Evolutionary conservation across 129 eudicot genomes (phyloP), one percentile per base, ranked within the genome.

Genomic region (Oenanthe sinensis): DNA sequence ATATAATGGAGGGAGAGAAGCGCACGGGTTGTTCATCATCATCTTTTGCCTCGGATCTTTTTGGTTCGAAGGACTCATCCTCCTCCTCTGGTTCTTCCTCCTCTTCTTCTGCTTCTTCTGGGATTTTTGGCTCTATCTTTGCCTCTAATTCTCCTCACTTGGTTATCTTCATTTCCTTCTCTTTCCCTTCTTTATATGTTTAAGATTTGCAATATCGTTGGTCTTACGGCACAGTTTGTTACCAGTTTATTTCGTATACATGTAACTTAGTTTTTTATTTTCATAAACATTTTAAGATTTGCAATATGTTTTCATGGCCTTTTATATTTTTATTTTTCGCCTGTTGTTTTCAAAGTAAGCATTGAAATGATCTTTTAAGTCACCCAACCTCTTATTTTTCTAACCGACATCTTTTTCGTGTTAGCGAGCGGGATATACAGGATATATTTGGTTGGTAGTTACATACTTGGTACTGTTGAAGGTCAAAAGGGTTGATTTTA

Each of bases 1-100:
- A 70, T 13, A 39, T 16, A 70, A n/a, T 71, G 77, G 77, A 74
- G 43, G 77, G 77, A 74, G 58, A 46, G 6, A 74, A 74, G 77
- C 77, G 24, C 58, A 33, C 12, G 50, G 52, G 11, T 43, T 50
- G n/a, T 17, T 50, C 58, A 9, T n/a, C 68, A 8, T 46, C 60
- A 1, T 10, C 60, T 13, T 74, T 74, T 28, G 50, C 77, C 5
- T n/a, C 60, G 0, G 77, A 74, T 45, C 77, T 74, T 74, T 74
- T 74, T 46, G 77, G 77, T 26, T 1, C 77, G 16, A 74, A 46
- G 39, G 43, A 46, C 58, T 43, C 76, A 24, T 72, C 76, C 5
- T 42, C 52, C 2, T 17, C 47, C 4, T 74, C 77, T 44, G 55
- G 22, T 0, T 43, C 52, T 43, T 43, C 77, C 4, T 15, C 58